phyloP scores from a whole-genome alignment of 805 yeast species.

The Candida verbasci region DNA sequence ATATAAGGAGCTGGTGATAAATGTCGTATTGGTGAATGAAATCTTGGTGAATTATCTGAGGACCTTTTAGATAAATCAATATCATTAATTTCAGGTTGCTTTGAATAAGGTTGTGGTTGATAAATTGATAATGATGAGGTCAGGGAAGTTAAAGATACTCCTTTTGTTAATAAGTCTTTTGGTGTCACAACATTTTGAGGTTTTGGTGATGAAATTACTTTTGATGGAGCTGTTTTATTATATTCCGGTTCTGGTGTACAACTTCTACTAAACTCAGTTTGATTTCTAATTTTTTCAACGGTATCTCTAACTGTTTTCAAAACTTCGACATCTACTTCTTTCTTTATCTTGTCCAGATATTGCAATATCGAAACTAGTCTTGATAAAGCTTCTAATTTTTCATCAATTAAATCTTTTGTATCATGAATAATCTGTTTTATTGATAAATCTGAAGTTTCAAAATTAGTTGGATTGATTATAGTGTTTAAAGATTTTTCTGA shows the following conservation, averaged over 20 bases:
- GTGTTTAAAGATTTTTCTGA: slow-evolving; percentile 53
- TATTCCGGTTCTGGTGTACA: slow-evolving; percentile 4
- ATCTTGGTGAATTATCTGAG: slow-evolving; percentile 23
- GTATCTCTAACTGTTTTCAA: slow-evolving; percentile 60
- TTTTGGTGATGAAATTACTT: no score
- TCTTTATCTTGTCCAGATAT: slow-evolving; percentile 70
- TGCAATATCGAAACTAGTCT: slow-evolving; percentile 71
- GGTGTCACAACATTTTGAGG: slow-evolving; percentile 39
- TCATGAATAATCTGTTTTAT: slow-evolving; percentile 60
- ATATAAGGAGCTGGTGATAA: slow-evolving; percentile 49
- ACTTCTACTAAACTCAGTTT: slow-evolving; percentile 12
- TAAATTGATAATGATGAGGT: slow-evolving; percentile 12
- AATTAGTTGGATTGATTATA: slow-evolving; percentile 36
- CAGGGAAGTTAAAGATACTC: slow-evolving; percentile 13
- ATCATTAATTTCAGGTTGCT: slow-evolving; percentile 22
- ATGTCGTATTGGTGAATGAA: slow-evolving; percentile 53
- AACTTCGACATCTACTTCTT: slow-evolving; percentile 72
- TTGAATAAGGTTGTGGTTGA: slow-evolving; percentile 5
- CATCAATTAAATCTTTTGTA: slow-evolving; percentile 54
- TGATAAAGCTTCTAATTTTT: slow-evolving; percentile 65
- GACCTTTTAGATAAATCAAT: slow-evolving; percentile 19
- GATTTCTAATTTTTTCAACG: slow-evolving; percentile 47
- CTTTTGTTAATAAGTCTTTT: slow-evolving; percentile 28
- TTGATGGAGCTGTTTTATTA: no score
- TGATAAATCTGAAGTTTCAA: slow-evolving; percentile 58